Conservation (phyloP, 306 rosid species). For the Rosa multiflora region DNA sequence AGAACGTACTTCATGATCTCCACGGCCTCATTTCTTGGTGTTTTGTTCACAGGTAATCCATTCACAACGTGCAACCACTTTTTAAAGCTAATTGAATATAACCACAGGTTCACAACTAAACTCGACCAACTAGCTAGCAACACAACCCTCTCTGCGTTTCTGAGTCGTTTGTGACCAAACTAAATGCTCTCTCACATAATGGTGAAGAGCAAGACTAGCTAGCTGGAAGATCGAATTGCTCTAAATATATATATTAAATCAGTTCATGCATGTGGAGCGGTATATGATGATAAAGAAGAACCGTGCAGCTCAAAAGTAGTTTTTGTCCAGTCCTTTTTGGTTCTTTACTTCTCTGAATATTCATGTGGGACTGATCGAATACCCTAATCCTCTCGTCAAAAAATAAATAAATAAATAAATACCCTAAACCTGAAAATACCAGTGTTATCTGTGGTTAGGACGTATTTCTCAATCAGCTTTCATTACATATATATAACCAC, state of each 20-base stretch:
- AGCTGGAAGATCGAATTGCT: background rate
- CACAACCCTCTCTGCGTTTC: background rate
- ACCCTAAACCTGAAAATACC: background rate
- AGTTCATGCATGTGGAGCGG: background rate
- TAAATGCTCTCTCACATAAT: background rate
- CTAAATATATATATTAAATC: background rate
- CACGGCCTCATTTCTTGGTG: background rate
- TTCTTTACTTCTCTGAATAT: background rate
- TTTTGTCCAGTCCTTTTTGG: background rate
- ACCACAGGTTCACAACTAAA: background rate
- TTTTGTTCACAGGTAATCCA: constrained; percentile 6
- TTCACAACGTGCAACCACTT: background rate
- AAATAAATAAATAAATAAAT: background rate
- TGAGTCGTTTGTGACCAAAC: constrained; percentile 7
- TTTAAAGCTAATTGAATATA: background rate
- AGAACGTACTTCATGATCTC: background rate
- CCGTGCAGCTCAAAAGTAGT: constrained; percentile 8
- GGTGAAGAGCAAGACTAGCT: background rate
- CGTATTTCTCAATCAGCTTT: background rate
- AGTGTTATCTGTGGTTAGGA: background rate
- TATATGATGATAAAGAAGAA: background rate
- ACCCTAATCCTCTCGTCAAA: background rate
- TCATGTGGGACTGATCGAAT: background rate
- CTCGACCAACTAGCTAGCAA: background rate
- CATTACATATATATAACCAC: background rate